phyloP scores from a whole-genome alignment of 1,284 basidiomycete genomes.

The Peniophora sp. region DNA sequence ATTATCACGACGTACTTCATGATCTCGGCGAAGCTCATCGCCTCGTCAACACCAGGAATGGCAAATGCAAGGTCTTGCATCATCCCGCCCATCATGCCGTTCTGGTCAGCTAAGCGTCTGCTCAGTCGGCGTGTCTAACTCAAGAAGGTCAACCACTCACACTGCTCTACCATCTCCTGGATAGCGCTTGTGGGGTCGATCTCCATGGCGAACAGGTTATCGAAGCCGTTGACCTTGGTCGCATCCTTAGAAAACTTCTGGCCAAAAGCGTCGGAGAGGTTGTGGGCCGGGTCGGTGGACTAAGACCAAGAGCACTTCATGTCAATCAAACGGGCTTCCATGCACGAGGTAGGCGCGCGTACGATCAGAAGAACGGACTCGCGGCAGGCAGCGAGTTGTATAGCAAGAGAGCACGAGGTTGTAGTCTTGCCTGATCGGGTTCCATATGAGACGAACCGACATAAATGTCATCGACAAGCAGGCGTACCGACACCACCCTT shows the following conservation, averaged over 20 bases:
- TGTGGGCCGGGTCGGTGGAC: slow-evolving; percentile 95
- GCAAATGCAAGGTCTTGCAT: slow-evolving; percentile 99
- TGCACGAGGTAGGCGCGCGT: slow-evolving; percentile 24
- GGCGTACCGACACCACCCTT: slow-evolving; percentile 89
- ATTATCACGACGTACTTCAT: slow-evolving; percentile 82
- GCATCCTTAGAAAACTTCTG: slow-evolving; percentile 99
- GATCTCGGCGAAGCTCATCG: slow-evolving; percentile 99
- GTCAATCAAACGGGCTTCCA: background rate
- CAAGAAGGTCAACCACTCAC: slow-evolving; percentile 37
- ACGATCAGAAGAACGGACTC: slow-evolving; percentile 93
- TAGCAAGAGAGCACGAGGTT: slow-evolving; percentile 92
- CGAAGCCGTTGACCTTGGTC: slow-evolving; percentile 97
- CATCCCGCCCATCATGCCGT: slow-evolving; percentile 97
- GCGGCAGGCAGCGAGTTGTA: slow-evolving; percentile 80
- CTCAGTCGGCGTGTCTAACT: background rate
- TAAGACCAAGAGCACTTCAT: slow-evolving; percentile 22
- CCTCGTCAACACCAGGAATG: slow-evolving; percentile 98
- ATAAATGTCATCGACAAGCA: background rate
- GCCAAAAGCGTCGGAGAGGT: slow-evolving; percentile 96
- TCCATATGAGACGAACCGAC: slow-evolving; percentile 1
- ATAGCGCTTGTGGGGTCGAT: slow-evolving; percentile 96
- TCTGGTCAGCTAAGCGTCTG: slow-evolving; percentile 62
- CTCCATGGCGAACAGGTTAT: slow-evolving; percentile 98
- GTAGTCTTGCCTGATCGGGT: slow-evolving; percentile 78
- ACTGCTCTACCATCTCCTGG: slow-evolving; percentile 98